phyloP scores from a whole-genome alignment of 495 filamentous ascomycete species.

The Penicillium samsonianum region DNA sequence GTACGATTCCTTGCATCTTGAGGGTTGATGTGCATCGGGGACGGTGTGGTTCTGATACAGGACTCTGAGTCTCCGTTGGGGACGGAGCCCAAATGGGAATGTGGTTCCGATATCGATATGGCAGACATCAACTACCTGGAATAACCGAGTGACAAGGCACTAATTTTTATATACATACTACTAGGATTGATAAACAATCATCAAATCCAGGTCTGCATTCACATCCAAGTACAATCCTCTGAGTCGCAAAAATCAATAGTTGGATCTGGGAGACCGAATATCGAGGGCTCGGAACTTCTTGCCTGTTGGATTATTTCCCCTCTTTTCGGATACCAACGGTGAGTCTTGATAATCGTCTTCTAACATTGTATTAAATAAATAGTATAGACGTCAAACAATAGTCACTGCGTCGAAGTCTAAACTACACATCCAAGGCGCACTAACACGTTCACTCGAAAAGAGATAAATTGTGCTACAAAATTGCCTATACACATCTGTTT shows the following conservation, averaged over 20 bases:
- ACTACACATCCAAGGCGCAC: neutral
- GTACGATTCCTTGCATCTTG: neutral
- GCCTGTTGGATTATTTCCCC: neutral
- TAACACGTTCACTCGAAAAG: neutral
- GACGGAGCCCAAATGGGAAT: neutral
- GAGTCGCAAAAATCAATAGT: neutral
- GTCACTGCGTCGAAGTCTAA: neutral
- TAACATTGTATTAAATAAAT: neutral
- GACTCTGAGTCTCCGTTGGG: neutral
- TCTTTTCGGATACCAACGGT: neutral
- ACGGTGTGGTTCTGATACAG: neutral
- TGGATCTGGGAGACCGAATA: neutral
- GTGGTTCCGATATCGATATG: neutral
- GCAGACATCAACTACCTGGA: neutral
- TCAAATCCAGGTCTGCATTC: too few species aligned
- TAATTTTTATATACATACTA: neutral
- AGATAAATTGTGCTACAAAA: neutral
- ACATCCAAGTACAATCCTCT: too few species aligned
- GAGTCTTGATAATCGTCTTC: neutral
- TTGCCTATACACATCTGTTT: neutral
- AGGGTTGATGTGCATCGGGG: neutral
- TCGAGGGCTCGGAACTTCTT: constrained; percentile 3
- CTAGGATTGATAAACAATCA: too few species aligned
- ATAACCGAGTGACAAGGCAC: neutral
- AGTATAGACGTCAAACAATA: neutral